Conservation (phyloP, 768 basidiomycete species). For the Xerocomellus intermedius region DNA sequence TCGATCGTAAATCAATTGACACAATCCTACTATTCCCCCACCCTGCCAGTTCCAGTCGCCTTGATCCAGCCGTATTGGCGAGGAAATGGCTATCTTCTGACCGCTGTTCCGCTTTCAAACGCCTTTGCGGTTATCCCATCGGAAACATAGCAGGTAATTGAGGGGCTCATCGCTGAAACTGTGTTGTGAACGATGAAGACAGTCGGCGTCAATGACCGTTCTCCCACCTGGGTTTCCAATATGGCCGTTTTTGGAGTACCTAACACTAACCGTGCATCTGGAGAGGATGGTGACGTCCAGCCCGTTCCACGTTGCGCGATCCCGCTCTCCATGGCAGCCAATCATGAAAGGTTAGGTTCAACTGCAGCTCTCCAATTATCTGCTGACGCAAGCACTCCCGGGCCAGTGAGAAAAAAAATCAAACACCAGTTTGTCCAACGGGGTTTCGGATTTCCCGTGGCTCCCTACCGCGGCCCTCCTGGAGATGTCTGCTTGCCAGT, state of each 20-base stretch:
- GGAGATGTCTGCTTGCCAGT: not conserved
- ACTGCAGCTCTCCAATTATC: not conserved
- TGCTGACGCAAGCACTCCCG: not conserved
- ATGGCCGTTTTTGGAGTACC: no score
- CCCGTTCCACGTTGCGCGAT: no score
- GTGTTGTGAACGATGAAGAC: no score
- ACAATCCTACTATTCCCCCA: not conserved
- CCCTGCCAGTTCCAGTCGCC: not conserved
- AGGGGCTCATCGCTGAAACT: no score
- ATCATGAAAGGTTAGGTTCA: not conserved
- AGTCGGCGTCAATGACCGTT: no score
- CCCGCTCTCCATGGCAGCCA: not conserved
- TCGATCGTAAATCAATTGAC: not conserved
- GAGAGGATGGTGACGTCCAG: not conserved
- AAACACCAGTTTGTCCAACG: not conserved
- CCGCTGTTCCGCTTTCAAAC: no score
- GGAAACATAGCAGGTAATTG: no score
- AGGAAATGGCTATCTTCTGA: no score
- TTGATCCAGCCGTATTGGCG: not conserved
- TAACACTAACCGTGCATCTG: no score
- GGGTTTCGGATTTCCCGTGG: not conserved
- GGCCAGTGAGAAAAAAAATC: not conserved
- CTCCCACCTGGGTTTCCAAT: not conserved
- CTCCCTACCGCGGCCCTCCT: not conserved
- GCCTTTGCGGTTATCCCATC: no score